Percentiles rank a stretch among this genome's conserved stretches.
Evolutionary conservation across 371 early-diverging fungal species (phyloP).

Genomic region (Sporodiniella umbellata): DNA sequence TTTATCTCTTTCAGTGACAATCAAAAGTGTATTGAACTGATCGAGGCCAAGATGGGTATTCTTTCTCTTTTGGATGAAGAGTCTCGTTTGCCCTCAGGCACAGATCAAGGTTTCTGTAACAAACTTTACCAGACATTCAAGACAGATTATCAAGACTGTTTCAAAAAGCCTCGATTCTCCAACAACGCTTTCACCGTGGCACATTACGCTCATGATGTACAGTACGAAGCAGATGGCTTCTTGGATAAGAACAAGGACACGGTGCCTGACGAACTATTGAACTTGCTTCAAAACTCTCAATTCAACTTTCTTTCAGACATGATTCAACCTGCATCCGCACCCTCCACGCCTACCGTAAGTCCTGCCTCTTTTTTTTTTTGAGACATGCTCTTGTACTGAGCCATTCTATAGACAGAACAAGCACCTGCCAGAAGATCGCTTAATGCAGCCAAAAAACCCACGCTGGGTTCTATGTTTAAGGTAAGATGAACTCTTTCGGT

Average conservation of each 20-base stretch:
- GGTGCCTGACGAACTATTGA: constrained; percentile 88
- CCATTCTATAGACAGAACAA: constrained; percentile 17
- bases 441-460: constrained; percentile 71
- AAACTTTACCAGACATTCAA: constrained; percentile 80
- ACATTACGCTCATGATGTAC: constrained; percentile 92
- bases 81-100: constrained; percentile 88
- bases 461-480: constrained; percentile 86
- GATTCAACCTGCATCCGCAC: constrained; percentile 7
- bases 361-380: background rate
- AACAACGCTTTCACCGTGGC: constrained; percentile 77
- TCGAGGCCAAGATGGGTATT: constrained; percentile 96
- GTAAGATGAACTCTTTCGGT: constrained; percentile 4
- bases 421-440: constrained; percentile 34
- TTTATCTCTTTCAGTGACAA: constrained; percentile 98
- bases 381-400: too few relatives aligned
- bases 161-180: constrained; percentile 90
- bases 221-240: constrained; percentile 92
- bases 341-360: constrained; percentile 11
- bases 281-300: constrained; percentile 61
- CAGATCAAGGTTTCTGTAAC: constrained; percentile 78
- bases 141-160: constrained; percentile 62
- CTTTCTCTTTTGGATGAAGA: constrained; percentile 95
- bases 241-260: constrained; percentile 99
- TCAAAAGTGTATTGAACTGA: constrained; percentile 98
- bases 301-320: constrained; percentile 62